Evolutionary conservation across 2,329 filamentous ascomycete species (phyloP).

Genomic region (Raffaelea ambrosiae): DNA sequence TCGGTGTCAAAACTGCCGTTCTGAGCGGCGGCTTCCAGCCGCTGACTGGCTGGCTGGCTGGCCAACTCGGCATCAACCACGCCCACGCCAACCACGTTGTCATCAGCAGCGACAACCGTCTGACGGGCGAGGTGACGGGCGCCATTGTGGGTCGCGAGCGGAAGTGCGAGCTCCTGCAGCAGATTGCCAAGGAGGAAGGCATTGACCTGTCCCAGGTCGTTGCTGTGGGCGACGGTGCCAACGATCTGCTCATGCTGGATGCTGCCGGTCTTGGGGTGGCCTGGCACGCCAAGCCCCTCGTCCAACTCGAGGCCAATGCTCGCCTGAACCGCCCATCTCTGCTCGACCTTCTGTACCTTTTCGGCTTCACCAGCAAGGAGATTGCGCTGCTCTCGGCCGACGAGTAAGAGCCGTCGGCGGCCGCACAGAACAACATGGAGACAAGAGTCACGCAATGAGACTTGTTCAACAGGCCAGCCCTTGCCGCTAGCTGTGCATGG

Average conservation of each 20-base stretch:
- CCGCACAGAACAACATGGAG: no score
- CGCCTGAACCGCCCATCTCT: constrained; percentile 63
- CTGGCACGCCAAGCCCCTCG: constrained; percentile 76
- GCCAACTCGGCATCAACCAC: constrained; percentile 75
- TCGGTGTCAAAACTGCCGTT: constrained; percentile 84
- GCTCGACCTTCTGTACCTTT: constrained; percentile 63
- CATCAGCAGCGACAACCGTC: constrained; percentile 44
- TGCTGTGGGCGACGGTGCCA: constrained; percentile 74
- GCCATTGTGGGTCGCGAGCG: constrained; percentile 68
- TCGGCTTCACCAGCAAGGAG: constrained; percentile 63
- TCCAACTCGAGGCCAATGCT: constrained; percentile 68
- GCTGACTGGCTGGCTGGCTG: constrained; percentile 77
- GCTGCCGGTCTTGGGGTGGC: constrained; percentile 70
- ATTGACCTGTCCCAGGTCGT: constrained; percentile 59
- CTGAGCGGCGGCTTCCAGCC: constrained; percentile 89
- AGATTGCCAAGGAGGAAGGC: constrained; percentile 61
- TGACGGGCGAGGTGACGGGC: constrained; percentile 67
- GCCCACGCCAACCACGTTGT: constrained; percentile 81
- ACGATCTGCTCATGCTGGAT: constrained; percentile 73
- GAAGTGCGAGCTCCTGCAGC: constrained; percentile 62
- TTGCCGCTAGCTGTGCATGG: no score
- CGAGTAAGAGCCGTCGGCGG: background rate
- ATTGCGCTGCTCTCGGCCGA: constrained; percentile 23
- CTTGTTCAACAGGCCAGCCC: no score
- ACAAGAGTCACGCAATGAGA: no score